phyloP scores from a whole-genome alignment of 306 rosid species.

The Argentina anserina region DNA sequence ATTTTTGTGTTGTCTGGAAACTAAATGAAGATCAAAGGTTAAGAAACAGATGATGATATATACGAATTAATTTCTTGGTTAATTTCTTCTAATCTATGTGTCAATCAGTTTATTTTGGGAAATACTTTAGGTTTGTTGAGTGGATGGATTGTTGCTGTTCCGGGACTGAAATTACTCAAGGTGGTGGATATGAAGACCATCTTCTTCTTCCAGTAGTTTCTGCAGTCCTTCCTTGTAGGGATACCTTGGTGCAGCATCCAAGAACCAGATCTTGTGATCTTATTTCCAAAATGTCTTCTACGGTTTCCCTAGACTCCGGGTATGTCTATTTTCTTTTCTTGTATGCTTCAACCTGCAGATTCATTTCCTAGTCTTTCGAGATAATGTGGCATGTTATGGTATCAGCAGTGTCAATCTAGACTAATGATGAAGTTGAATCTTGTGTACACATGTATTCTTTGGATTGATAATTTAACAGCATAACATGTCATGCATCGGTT shows the following conservation, averaged over 20 bases:
- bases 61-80: not conserved
- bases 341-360: not conserved
- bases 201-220: constrained; percentile 43
- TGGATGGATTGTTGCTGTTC: constrained; percentile 72
- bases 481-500: not conserved
- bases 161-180: constrained; percentile 49
- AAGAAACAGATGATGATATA: not conserved
- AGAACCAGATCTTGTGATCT: constrained; percentile 55
- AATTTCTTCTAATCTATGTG: not conserved
- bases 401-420: not conserved
- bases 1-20: constrained; percentile 65
- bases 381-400: not conserved
- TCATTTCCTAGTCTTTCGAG: not conserved
- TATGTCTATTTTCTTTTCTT: constrained; percentile 11
- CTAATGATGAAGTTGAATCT: not conserved
- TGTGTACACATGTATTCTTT: not conserved
- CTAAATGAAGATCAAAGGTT: constrained; percentile 82
- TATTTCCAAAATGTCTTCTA: constrained; percentile 54
- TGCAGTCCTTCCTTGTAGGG: constrained; percentile 58
- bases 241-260: constrained; percentile 50
- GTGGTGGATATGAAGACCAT: constrained; percentile 45
- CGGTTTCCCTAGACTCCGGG: constrained; percentile 61
- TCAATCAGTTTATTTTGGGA: constrained; percentile 1
- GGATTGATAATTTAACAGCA: not conserved
- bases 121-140: constrained; percentile 51